Conservation (phyloP, 2,329 filamentous ascomycete species). For the Neofusicoccum sp. region DNA sequence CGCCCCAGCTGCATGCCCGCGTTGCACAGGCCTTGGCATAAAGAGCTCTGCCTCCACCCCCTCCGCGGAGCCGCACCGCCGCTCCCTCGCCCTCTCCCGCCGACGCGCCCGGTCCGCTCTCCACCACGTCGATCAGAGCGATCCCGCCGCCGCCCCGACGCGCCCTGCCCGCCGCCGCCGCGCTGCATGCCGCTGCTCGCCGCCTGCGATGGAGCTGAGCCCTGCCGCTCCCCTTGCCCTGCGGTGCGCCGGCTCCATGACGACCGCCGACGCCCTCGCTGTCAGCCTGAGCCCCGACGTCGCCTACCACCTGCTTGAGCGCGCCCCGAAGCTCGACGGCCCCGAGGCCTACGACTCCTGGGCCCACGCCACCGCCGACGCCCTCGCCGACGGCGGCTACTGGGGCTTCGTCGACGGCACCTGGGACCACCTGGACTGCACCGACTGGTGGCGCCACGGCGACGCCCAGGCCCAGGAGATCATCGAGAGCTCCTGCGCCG, state of each 20-base stretch:
- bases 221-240: constrained; percentile 2
- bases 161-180: neutral
- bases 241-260: neutral
- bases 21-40: constrained; percentile 11
- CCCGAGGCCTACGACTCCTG: constrained; percentile 14
- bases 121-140: neutral
- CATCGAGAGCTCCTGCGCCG: constrained; percentile 17
- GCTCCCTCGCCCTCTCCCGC: neutral
- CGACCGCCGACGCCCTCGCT: neutral
- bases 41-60: neutral
- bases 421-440: constrained; percentile 7
- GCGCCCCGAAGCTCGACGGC: constrained; percentile 13
- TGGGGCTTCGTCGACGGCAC: constrained; percentile 10
- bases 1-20: neutral
- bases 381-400: constrained; percentile 7
- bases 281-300: constrained; percentile 10
- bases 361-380: neutral
- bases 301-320: constrained; percentile 9
- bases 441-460: constrained; percentile 18
- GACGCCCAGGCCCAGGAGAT: constrained; percentile 17
- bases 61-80: neutral
- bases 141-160: no score
- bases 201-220: constrained; percentile 1
- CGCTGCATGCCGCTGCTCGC: neutral
- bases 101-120: neutral